Evolutionary conservation across 352 stramenopile species (phyloP), one percentile per base, ranked within the genome.

Genomic region (Phytophthora sansomeana): DNA sequence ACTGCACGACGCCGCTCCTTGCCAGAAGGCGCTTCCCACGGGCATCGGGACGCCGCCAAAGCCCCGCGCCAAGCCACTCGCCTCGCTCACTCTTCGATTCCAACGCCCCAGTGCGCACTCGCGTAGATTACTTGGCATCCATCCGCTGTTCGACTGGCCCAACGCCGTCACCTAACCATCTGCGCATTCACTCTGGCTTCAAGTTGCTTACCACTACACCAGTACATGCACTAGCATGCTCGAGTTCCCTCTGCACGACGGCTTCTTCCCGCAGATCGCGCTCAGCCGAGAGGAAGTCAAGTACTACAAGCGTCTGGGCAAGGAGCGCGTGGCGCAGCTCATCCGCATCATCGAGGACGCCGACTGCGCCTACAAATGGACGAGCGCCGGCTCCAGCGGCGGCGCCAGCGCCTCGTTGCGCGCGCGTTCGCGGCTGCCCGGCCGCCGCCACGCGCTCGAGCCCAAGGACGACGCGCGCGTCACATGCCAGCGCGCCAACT

Each of bases 211-310:
- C 49, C 21, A 24, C 21, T 24, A 24, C 21, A 24, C 21, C 21
- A 3, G 21, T 16, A 29, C 52, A 54, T 32, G 46, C 21, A 21
- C 13, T 29, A 28, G 17, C 14, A 76, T 81, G 80, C 67, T 93
- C 42, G 82, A 87, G 50, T 87, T 94, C 58, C 85, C 87, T 14
- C 67, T 96, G 9, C 79, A 84, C 58, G 81, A 93, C 59, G 82
- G 79, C 48, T 93, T 94, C 78, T 96, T 96, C 70, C 87, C 87
- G 49, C 85, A 90, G 55, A 80, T 96, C 51, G 78, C 81, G 44
- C 69, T 96, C 6, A 77, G 72, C 38, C 75, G 77, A 30, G 83
- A 92, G 29, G 85, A 96, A 50, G 71, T 93, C 17, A 72, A 79
- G 17, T 84, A 89, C 62, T 93, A 94, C 69, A 87, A 89, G 48